Conservation (phyloP, 768 basidiomycete species). For the Kwoniella shandongensis region DNA sequence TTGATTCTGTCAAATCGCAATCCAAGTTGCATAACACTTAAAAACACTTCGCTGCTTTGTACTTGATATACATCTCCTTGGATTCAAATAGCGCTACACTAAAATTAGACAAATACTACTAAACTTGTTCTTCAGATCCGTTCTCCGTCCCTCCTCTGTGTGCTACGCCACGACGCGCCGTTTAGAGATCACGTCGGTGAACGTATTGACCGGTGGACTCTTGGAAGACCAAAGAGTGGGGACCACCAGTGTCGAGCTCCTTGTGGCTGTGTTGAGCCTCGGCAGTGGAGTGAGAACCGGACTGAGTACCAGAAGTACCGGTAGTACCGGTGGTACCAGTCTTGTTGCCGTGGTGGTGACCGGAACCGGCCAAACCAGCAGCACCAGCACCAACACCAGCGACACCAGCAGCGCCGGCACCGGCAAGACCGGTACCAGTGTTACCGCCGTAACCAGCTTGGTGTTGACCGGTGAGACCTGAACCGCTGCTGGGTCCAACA, state of each 20-base stretch:
- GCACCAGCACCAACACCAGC: conserved; percentile 25
- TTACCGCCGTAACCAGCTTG: conserved; percentile 22
- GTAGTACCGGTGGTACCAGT: conserved; percentile 1
- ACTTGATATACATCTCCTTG: no score
- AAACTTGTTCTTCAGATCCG: background rate
- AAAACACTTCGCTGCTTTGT: background rate
- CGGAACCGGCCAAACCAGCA: conserved; percentile 14
- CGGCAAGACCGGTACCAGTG: conserved; percentile 15
- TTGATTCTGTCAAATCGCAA: no score
- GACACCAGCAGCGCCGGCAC: conserved; percentile 11
- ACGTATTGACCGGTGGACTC: conserved; percentile 45
- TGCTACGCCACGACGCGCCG: background rate
- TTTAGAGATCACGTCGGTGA: conserved; percentile 46
- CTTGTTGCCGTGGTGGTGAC: no score
- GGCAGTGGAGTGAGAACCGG: background rate
- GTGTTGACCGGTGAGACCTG: conserved; percentile 26
- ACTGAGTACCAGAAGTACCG: background rate
- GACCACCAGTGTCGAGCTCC: conserved; percentile 47
- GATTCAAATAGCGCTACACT: conserved; percentile 1
- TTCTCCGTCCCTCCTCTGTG: background rate
- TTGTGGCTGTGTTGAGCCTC: conserved; percentile 24
- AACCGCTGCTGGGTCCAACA: conserved; percentile 28
- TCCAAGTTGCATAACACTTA: no score
- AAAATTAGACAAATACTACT: background rate
- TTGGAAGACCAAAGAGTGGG: conserved; percentile 46